These are phyloP conservation scores for Chlorella sp. DNA, from an alignment of 139 green algal species.

Conservation along the genomic window DNA sequence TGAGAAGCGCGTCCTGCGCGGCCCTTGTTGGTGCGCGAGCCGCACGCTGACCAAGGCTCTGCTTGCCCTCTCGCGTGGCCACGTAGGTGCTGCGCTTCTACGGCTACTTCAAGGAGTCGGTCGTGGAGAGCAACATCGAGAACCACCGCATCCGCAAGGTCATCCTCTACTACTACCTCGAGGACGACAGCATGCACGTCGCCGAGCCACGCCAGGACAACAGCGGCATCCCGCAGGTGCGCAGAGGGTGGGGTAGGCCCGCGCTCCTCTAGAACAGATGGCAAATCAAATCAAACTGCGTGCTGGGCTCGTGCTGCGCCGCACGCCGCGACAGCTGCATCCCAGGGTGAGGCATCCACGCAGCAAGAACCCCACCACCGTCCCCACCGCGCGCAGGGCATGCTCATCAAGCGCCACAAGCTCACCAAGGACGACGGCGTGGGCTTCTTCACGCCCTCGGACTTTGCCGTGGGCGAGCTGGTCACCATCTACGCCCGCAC, in stretches of 20 bases:
- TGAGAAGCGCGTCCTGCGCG: conserved; percentile 28
- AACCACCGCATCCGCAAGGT: conserved; percentile 74
- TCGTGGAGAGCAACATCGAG: conserved; percentile 70
- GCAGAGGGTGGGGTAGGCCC: too few species aligned
- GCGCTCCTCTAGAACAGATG: too few species aligned
- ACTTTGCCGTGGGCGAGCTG: conserved; percentile 69
- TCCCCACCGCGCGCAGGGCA: conserved; percentile 68
- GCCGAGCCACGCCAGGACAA: conserved; percentile 82
- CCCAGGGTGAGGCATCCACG: conserved; percentile 72
- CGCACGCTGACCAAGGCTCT: neutral
- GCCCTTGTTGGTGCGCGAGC: neutral
- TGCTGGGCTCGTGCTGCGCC: too few species aligned
- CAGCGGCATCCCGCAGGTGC: conserved; percentile 74
- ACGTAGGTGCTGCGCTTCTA: conserved; percentile 91
- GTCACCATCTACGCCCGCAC: conserved; percentile 70
- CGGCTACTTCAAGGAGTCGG: conserved; percentile 83
- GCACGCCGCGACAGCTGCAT: too few species aligned
- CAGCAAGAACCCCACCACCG: conserved; percentile 30
- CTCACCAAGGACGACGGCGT: conserved; percentile 49
- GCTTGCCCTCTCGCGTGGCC: neutral
- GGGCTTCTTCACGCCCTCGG: conserved; percentile 31
- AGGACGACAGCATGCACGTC: conserved; percentile 84
- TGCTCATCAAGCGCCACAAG: conserved; percentile 78
- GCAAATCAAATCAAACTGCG: too few species aligned
- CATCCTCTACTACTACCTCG: conserved; percentile 83